phyloP scores from a whole-genome alignment of 1,284 basidiomycete genomes.

The Ceratobasidium sp. region DNA sequence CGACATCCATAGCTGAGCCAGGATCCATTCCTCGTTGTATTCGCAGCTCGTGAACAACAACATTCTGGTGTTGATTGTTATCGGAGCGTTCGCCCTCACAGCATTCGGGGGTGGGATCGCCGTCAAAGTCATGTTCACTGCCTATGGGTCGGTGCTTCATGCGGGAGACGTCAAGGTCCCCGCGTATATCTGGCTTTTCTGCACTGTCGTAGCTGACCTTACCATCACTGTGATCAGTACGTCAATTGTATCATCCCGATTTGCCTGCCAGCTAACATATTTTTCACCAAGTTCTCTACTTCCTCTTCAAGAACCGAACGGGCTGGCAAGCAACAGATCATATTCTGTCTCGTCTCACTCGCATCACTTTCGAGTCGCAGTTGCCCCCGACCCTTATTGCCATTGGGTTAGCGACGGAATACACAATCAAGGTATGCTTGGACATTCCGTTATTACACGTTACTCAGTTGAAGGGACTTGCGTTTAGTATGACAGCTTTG shows the following conservation, averaged over 20 bases:
- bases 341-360: constrained; percentile 24
- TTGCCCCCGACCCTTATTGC: constrained; percentile 44
- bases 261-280: neutral
- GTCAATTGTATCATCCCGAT: neutral
- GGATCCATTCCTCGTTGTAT: neutral
- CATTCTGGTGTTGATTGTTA: constrained; percentile 20
- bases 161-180: constrained; percentile 42
- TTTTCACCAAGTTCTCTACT: constrained; percentile 22
- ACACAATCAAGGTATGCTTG: constrained; percentile 35
- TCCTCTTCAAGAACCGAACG: constrained; percentile 22
- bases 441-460: neutral
- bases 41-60: constrained; percentile 36
- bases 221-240: constrained; percentile 43
- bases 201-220: constrained; percentile 40
- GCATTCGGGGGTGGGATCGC: constrained; percentile 41
- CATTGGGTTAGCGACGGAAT: constrained; percentile 38
- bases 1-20: neutral
- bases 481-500: constrained; percentile 32
- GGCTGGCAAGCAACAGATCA: constrained; percentile 34
- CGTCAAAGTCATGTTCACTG: constrained; percentile 41
- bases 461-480: neutral
- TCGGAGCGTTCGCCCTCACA: constrained; percentile 32
- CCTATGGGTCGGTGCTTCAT: constrained; percentile 18
- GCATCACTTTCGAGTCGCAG: constrained; percentile 45
- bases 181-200: constrained; percentile 45